phyloP scores from a whole-genome alignment of 768 basidiomycete genomes.

The Amanita thiersii region DNA sequence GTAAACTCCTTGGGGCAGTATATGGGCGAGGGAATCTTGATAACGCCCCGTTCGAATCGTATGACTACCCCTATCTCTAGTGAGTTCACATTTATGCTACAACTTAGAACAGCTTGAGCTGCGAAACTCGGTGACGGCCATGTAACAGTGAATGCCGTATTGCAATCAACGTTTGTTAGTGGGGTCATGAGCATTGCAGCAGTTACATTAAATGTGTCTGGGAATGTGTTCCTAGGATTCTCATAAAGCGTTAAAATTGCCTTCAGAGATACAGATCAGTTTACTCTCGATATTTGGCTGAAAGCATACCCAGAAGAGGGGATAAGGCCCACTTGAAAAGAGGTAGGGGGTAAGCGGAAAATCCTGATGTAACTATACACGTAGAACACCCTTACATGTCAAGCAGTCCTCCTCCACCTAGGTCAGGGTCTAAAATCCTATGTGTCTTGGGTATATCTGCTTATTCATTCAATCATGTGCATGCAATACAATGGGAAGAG shows the following conservation, averaged over 20 bases:
- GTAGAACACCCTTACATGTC: slow-evolving; percentile 53
- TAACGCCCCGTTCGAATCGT: slow-evolving; percentile 67
- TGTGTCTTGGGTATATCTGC: slow-evolving; percentile 61
- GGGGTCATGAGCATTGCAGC: slow-evolving; percentile 75
- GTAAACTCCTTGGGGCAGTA: slow-evolving; percentile 60
- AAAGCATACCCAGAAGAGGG: slow-evolving; percentile 61
- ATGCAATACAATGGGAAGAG: not conserved
- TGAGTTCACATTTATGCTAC: slow-evolving; percentile 50
- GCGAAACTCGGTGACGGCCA: slow-evolving; percentile 52
- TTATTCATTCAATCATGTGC: not conserved
- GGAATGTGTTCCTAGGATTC: slow-evolving; percentile 59
- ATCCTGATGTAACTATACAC: not conserved
- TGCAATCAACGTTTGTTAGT: slow-evolving; percentile 71
- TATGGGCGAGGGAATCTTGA: slow-evolving; percentile 56
- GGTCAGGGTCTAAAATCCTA: slow-evolving; percentile 67
- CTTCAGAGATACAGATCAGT: slow-evolving; percentile 23
- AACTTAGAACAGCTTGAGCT: slow-evolving; percentile 68
- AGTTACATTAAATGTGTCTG: slow-evolving; percentile 47
- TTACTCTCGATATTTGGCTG: not conserved
- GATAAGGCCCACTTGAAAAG: slow-evolving; percentile 66
- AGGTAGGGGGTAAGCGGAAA: slow-evolving; percentile 8
- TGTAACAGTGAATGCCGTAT: slow-evolving; percentile 65
- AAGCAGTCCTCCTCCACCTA: slow-evolving; percentile 79
- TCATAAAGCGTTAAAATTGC: slow-evolving; percentile 76
- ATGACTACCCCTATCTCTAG: slow-evolving; percentile 50